phyloP scores from a whole-genome alignment of 441 rosid genomes.

The Capsella rubella region DNA sequence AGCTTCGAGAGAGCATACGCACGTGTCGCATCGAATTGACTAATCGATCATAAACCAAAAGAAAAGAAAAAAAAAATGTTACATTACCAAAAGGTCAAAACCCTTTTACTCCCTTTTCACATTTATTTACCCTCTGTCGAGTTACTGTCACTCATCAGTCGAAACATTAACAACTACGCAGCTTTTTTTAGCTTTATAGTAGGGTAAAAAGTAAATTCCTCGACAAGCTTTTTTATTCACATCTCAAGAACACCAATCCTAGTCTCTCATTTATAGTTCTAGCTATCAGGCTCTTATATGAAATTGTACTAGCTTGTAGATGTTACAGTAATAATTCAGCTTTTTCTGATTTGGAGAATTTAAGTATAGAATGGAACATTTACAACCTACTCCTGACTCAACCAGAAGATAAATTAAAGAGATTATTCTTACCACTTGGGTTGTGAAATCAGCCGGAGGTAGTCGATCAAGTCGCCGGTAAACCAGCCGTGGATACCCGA shows the following conservation, averaged over 20 bases:
- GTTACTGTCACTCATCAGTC: constrained; percentile 39
- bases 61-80: not conserved
- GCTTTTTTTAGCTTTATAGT: constrained; percentile 19
- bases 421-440: constrained; percentile 56
- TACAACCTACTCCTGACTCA: not conserved
- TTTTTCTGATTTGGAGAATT: not conserved
- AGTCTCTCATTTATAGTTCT: constrained; percentile 13
- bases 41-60: constrained; percentile 34
- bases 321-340: not conserved
- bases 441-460: constrained; percentile 71
- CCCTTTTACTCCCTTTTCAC: constrained; percentile 9
- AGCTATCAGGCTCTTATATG: not conserved
- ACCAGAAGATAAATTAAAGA: not conserved
- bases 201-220: constrained; percentile 12
- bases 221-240: not conserved
- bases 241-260: constrained; percentile 25
- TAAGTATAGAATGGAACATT: constrained; percentile 8
- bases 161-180: constrained; percentile 21
- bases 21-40: constrained; percentile 90
- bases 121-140: constrained; percentile 31
- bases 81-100: constrained; percentile 31
- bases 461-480: constrained; percentile 72
- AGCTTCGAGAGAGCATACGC: constrained; percentile 98
- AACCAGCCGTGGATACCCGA: constrained; percentile 88
- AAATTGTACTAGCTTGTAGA: not conserved